Evolutionary conservation across 257 asterid genomes (phyloP), one percentile per base, ranked within the genome.

Genomic region (Parsonsia alboflavescens): DNA sequence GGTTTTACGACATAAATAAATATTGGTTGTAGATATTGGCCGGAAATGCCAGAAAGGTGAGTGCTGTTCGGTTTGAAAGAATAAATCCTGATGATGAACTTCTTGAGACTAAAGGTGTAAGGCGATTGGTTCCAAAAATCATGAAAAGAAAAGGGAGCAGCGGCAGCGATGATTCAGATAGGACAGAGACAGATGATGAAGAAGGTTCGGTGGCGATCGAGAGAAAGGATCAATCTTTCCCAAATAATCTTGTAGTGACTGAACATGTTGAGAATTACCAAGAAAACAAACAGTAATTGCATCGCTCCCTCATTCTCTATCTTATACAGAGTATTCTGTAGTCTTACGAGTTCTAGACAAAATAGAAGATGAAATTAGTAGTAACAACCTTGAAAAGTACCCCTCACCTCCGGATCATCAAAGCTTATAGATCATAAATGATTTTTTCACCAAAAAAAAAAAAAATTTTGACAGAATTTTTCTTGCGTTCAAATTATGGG

Each of bases 41-140:
- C 21, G 99, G 99, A 80, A 88, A 95, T 78, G 98, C 96, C 13
- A 88, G 99, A 85, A 95, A 95, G 84, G 97, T 95, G 50, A 87
- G 97, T 72, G 96, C 99, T 10, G 96, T 90, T 72, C 83, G 99
- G 54, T 95, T 95, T 80, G 99, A 92, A 85, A 80, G 91, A 68
- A 68, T 85, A 80, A 87, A 80, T 85, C 77, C 70, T 5, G 94
- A 86, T 0, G 91, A 87, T 79, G 73, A 80, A 54, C 80, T 85
- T 6, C 30, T 71, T 39, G 95, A 84, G 73, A 30, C 84, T 5
- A 85, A 79, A 80, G 90, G 72, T 24, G 80, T 86, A 49, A 84
- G 85, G 7, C 96, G 90, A 26, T 73, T 86, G 75, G 61, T 90
- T 72, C 88, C 97, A n/a, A 95, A 87, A 79, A 48, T 95, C 44